Evolutionary conservation across 768 basidiomycete species (phyloP).

Genomic region (Candolleomyces aberdarensis): DNA sequence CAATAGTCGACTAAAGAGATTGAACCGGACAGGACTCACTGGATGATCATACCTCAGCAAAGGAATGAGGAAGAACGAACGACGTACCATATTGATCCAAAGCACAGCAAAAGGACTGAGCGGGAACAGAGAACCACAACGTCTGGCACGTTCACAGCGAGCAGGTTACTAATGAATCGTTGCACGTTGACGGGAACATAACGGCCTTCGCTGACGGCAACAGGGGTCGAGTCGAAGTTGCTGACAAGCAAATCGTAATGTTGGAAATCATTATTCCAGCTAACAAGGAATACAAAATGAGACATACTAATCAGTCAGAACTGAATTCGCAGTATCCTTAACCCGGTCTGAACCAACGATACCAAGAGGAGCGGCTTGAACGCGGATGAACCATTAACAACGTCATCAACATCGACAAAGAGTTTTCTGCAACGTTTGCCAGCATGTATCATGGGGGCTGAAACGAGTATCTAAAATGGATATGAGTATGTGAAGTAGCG

Average conservation of each 20-base stretch:
- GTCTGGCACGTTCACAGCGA: conserved; percentile 53
- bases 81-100: conserved; percentile 42
- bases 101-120: conserved; percentile 49
- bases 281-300: neutral
- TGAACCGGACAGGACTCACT: too few species aligned
- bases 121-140: conserved; percentile 55
- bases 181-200: conserved; percentile 55
- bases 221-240: conserved; percentile 58
- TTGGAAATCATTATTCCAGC: neutral
- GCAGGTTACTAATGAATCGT: conserved; percentile 52
- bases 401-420: conserved; percentile 59
- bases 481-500: neutral
- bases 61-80: too few species aligned
- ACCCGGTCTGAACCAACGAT: conserved; percentile 58
- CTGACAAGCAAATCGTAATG: conserved; percentile 13
- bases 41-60: too few species aligned
- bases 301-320: conserved; percentile 51
- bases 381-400: conserved; percentile 59
- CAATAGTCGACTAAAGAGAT: conserved; percentile 27
- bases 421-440: conserved; percentile 50
- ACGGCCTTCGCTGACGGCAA: conserved; percentile 55
- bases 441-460: conserved; percentile 53
- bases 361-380: conserved; percentile 51
- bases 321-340: conserved; percentile 50
- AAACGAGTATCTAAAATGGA: neutral